These are phyloP conservation scores for Scenedesmus sp. DNA, from an alignment of 163 green algal genomes.

Conservation along the genomic window DNA sequence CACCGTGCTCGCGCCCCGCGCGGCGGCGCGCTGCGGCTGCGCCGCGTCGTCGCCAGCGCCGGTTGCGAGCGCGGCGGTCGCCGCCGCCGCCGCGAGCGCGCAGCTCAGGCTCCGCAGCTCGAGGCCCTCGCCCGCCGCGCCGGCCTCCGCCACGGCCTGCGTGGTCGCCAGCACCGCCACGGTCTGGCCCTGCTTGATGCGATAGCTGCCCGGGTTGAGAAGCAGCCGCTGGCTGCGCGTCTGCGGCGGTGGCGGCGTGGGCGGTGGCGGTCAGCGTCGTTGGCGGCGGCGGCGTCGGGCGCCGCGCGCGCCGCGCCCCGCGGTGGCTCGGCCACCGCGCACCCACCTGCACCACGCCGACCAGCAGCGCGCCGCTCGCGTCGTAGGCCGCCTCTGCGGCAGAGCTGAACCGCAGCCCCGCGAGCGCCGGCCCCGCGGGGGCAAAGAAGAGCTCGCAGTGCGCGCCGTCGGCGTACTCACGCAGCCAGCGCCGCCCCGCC, in stretches of 20 bases:
- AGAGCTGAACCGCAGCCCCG: conserved; percentile 58
- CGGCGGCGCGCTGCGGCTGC: conserved; percentile 29
- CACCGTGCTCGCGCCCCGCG: background rate
- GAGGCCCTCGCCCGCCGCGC: conserved; percentile 16
- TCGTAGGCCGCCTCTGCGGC: conserved; percentile 64
- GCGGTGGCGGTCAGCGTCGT: too few relatives aligned
- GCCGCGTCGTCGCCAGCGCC: background rate
- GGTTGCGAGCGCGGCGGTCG: background rate
- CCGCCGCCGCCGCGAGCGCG: background rate
- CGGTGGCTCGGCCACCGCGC: too few relatives aligned
- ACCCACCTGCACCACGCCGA: conserved; percentile 52
- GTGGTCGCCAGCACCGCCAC: conserved; percentile 57
- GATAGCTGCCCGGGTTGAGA: conserved; percentile 52
- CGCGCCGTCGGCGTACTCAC: conserved; percentile 75
- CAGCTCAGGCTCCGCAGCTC: background rate
- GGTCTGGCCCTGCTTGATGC: conserved; percentile 42
- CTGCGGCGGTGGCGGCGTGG: too few relatives aligned
- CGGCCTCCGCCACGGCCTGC: conserved; percentile 29
- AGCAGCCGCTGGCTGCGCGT: conserved; percentile 25
- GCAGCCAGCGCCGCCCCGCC: conserved; percentile 69
- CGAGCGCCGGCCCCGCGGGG: conserved; percentile 43
- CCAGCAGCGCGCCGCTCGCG: conserved; percentile 59
- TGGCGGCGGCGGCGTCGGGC: too few relatives aligned
- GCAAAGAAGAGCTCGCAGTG: conserved; percentile 57
- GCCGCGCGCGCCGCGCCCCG: too few relatives aligned